A percentile compares a stretch with the other conserved stretches of the same genome.
phyloP scores from a whole-genome alignment of 331 rosid genomes.

The Spiraea crenata region DNA sequence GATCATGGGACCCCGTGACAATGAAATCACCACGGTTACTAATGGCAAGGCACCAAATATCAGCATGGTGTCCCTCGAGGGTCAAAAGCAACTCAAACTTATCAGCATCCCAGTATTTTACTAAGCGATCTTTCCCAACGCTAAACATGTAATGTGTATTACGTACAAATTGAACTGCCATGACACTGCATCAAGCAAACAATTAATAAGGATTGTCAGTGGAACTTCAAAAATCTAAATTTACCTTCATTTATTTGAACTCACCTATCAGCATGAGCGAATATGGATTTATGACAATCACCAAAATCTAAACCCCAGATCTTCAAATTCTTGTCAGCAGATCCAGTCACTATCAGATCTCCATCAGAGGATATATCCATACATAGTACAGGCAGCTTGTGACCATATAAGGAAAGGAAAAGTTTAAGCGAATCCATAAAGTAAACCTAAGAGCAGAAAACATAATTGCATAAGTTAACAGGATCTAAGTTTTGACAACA shows the following conservation, averaged over 20 bases:
- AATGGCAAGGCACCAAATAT: constrained; percentile 81
- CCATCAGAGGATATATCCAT: constrained; percentile 98
- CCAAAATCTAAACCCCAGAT: constrained; percentile 99
- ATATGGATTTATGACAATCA: constrained; percentile 91
- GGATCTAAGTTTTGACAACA: not conserved
- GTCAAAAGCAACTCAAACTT: constrained; percentile 87
- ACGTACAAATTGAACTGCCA: constrained; percentile 80
- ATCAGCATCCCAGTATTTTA: constrained; percentile 98
- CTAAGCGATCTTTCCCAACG: constrained; percentile 75
- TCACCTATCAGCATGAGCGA: constrained; percentile 92
- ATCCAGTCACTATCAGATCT: constrained; percentile 86
- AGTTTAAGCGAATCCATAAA: constrained; percentile 69
- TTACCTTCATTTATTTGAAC: constrained; percentile 5
- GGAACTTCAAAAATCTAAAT: constrained; percentile 7
- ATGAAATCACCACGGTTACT: constrained; percentile 90
- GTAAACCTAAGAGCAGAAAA: constrained; percentile 57
- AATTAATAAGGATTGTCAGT: constrained; percentile 22
- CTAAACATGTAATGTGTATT: constrained; percentile 88
- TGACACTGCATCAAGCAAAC: constrained; percentile 59
- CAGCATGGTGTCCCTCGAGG: constrained; percentile 96
- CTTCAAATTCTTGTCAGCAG: constrained; percentile 91
- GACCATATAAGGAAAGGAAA: constrained; percentile 85
- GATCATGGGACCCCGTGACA: constrained; percentile 91
- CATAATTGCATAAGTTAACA: constrained; percentile 23
- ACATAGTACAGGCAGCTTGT: constrained; percentile 89